Percentiles rank a stretch among this genome's conserved stretches.
Evolutionary conservation across 352 stramenopile species (phyloP).

Genomic region (Ophiocytium majus): DNA sequence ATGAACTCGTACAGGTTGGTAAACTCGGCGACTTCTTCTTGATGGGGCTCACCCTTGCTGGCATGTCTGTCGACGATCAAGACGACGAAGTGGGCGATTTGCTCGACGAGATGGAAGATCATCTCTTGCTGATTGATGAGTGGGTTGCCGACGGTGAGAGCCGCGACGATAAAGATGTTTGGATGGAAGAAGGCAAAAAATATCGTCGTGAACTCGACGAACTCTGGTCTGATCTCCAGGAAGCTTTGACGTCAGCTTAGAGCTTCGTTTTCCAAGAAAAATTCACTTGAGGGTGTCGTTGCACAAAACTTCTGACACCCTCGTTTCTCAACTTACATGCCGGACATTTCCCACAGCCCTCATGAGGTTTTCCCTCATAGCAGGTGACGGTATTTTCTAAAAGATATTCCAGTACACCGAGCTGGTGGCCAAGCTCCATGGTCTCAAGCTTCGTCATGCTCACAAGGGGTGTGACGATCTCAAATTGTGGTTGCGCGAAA

Average conservation of each 20-base stretch:
- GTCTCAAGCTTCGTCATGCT: neutral
- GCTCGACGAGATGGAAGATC: neutral
- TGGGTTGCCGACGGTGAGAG: neutral
- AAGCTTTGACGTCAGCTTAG: neutral
- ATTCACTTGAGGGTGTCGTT: neutral
- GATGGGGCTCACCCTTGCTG: neutral
- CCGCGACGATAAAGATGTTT: neutral
- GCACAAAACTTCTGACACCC: neutral
- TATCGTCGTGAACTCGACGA: neutral
- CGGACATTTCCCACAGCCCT: constrained; percentile 3
- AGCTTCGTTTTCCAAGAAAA: neutral
- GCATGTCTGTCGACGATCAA: neutral
- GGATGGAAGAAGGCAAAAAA: neutral
- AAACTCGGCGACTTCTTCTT: neutral
- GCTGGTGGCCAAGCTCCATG: neutral
- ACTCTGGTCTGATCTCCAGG: neutral
- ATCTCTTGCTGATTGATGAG: constrained; percentile 10
- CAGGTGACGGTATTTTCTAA: neutral
- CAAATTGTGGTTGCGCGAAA: constrained; percentile 6
- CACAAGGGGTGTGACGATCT: neutral
- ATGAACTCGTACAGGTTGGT: neutral
- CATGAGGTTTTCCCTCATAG: neutral
- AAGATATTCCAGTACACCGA: neutral
- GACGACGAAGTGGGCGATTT: neutral
- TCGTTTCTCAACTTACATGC: constrained; percentile 1